phyloP scores from a whole-genome alignment of 2,329 filamentous ascomycete species.

The Byssochlamys sp. region DNA sequence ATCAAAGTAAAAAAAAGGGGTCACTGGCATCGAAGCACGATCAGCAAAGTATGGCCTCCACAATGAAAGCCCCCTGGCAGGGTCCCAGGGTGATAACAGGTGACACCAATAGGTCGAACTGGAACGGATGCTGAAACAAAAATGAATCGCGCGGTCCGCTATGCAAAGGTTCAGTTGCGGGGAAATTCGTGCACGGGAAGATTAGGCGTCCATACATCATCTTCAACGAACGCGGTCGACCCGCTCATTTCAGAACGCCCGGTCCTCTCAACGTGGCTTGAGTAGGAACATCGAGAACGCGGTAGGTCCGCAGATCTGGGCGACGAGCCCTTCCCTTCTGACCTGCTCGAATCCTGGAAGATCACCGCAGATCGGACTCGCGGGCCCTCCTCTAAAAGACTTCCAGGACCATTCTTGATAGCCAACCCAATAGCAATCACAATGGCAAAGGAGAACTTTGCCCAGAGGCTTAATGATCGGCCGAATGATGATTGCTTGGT shows the following conservation, averaged over 20 bases:
- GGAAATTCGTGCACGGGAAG: not conserved
- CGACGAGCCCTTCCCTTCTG: not conserved
- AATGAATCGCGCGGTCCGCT: not conserved
- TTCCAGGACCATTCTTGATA: slow-evolving; percentile 37
- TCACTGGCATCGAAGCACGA: not conserved
- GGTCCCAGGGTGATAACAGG: not conserved
- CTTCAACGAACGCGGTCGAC: not conserved
- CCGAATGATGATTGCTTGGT: not conserved
- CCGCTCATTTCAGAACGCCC: not conserved
- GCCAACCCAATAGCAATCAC: slow-evolving; percentile 41
- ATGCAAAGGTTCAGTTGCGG: not conserved
- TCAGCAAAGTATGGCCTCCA: not conserved
- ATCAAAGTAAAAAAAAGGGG: not conserved
- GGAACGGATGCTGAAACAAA: not conserved
- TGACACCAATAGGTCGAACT: not conserved
- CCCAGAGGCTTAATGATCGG: slow-evolving; percentile 33
- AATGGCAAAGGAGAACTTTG: slow-evolving; percentile 40
- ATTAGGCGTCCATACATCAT: not conserved
- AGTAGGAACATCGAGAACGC: not conserved
- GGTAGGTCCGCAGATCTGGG: not conserved
- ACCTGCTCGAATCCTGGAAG: not conserved
- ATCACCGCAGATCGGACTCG: not conserved
- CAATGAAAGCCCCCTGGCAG: not conserved
- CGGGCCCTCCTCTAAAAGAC: slow-evolving; percentile 19
- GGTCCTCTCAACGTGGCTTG: not conserved